A percentile compares a stretch with the other conserved stretches of the same genome.
phyloP scores from a whole-genome alignment of 1,139 yeast genomes.

The Geotrichum klebahnii region DNA sequence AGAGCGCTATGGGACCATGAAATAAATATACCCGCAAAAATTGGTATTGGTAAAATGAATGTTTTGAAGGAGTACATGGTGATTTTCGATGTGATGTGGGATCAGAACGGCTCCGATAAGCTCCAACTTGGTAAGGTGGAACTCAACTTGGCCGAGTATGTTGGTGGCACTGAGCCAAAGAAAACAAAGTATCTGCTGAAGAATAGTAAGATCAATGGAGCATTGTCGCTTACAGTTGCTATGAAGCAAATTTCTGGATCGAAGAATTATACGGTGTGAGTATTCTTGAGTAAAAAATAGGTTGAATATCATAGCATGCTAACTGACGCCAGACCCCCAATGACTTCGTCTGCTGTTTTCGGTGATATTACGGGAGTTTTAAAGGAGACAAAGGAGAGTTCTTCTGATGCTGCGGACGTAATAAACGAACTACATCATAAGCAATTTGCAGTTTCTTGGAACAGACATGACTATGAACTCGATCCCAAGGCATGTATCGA shows the following conservation, averaged over 20 bases:
- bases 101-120: conserved; percentile 34
- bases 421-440: conserved; percentile 46
- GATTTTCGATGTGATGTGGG: conserved; percentile 42
- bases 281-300: conserved; percentile 22
- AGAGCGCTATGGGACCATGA: conserved; percentile 48
- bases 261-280: conserved; percentile 34
- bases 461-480: conserved; percentile 66
- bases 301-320: neutral
- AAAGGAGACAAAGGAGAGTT: conserved; percentile 19
- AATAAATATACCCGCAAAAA: conserved; percentile 41
- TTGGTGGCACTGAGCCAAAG: conserved; percentile 49
- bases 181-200: conserved; percentile 64
- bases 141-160: conserved; percentile 69
- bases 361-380: conserved; percentile 22
- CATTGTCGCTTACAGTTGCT: conserved; percentile 52
- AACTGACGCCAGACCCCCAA: conserved; percentile 12
- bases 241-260: conserved; percentile 48
- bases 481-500: conserved; percentile 70
- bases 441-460: conserved; percentile 74
- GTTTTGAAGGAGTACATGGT: conserved; percentile 32
- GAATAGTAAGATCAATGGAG: conserved; percentile 77
- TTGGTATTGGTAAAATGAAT: conserved; percentile 41
- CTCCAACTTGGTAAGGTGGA: conserved; percentile 60
- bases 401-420: conserved; percentile 7
- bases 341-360: conserved; percentile 20